Conservation (phyloP, 345 rosid species). For the Brassica rapa region DNA sequence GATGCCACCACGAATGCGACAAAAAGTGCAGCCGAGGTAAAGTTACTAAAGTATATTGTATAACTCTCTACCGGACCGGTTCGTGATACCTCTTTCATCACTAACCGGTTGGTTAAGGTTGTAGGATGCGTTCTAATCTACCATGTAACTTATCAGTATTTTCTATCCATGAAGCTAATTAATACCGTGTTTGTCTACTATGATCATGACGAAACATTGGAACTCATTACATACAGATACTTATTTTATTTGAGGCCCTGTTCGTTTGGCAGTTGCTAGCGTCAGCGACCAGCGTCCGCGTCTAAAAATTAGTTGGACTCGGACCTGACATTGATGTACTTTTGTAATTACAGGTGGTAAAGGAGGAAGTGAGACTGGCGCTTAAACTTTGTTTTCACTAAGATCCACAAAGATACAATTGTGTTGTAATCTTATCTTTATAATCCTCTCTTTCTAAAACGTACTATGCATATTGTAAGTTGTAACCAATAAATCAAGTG, state of each 20-base stretch:
- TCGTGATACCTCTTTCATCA: background rate
- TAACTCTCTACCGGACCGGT: slow-evolving; percentile 5
- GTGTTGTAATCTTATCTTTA: slow-evolving; percentile 7
- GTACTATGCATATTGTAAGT: background rate
- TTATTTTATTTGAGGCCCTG: no score
- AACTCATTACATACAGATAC: no score
- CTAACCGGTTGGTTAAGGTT: background rate
- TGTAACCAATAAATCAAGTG: slow-evolving; percentile 1
- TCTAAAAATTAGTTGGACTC: background rate
- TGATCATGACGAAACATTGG: background rate
- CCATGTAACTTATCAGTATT: background rate
- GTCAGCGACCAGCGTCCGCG: no score
- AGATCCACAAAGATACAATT: background rate
- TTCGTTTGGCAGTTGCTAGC: no score
- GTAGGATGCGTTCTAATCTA: background rate
- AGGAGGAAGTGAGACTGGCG: slow-evolving; percentile 16
- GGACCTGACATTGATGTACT: background rate
- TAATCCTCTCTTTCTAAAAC: background rate
- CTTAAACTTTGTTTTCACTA: slow-evolving; percentile 1
- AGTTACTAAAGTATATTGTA: background rate
- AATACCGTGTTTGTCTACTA: background rate
- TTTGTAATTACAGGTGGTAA: slow-evolving; percentile 22
- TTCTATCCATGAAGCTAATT: background rate
- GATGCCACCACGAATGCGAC: slow-evolving; percentile 50
- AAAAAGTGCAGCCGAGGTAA: slow-evolving; percentile 45